Conservation (phyloP, 495 filamentous ascomycete genomes). For the Annulohypoxylon moriforme region DNA sequence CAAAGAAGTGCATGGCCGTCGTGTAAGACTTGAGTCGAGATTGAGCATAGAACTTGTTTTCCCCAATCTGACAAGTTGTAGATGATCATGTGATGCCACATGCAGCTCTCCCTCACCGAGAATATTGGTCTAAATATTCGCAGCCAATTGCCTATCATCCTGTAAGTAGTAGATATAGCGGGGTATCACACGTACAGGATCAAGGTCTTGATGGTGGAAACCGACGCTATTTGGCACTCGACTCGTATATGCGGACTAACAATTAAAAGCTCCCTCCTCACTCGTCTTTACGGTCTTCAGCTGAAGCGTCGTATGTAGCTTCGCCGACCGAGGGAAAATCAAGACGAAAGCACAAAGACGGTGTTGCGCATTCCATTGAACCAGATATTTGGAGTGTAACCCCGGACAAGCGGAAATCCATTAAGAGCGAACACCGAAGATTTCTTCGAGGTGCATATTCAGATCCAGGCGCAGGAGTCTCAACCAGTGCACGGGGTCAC, state of each 20-base stretch:
- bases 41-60: not conserved
- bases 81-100: constrained; percentile 9
- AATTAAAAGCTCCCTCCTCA: not conserved
- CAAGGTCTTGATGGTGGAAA: not conserved
- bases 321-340: not conserved
- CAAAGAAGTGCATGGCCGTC: constrained; percentile 12
- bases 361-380: not conserved
- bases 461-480: not conserved
- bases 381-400: not conserved
- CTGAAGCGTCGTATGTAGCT: not conserved
- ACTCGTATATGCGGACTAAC: not conserved
- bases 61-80: constrained; percentile 27
- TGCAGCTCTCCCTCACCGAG: not conserved
- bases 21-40: constrained; percentile 20
- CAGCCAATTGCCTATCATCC: constrained; percentile 11
- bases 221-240: not conserved
- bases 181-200: not conserved
- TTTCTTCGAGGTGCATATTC: constrained; percentile 3
- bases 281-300: not conserved
- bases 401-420: not conserved
- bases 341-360: not conserved
- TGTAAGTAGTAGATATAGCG: not conserved
- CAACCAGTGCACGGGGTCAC: not conserved
- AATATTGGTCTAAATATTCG: constrained; percentile 21
- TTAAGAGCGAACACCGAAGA: constrained; percentile 7